These are phyloP conservation scores for Abortiporus biennis DNA, from an alignment of 1,284 basidiomycete species.

Conservation along the genomic window DNA sequence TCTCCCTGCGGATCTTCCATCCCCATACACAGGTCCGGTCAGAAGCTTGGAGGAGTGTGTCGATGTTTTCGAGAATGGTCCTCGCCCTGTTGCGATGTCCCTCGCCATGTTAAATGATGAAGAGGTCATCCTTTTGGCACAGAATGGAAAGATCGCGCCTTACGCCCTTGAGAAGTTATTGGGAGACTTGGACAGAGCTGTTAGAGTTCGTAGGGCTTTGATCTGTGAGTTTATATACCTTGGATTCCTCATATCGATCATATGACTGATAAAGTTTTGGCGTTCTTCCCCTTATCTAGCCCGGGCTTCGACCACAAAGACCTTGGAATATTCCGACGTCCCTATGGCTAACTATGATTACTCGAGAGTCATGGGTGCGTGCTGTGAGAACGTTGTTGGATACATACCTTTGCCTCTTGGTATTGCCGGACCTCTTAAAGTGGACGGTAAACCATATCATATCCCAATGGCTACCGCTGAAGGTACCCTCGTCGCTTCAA, in stretches of 20 bases:
- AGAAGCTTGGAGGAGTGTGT: slow-evolving; percentile 78
- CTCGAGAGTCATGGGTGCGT: slow-evolving; percentile 90
- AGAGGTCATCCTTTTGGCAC: slow-evolving; percentile 85
- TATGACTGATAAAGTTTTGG: slow-evolving; percentile 10
- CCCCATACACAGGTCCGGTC: slow-evolving; percentile 7
- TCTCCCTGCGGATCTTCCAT: slow-evolving; percentile 4
- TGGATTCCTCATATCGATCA: background rate
- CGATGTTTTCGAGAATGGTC: slow-evolving; percentile 82
- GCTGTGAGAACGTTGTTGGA: slow-evolving; percentile 99
- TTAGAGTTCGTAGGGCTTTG: slow-evolving; percentile 82
- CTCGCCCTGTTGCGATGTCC: slow-evolving; percentile 53
- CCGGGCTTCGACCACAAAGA: slow-evolving; percentile 80
- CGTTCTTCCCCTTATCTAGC: slow-evolving; percentile 37
- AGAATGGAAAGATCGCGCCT: slow-evolving; percentile 89
- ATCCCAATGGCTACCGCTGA: slow-evolving; percentile 99
- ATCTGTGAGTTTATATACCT: slow-evolving; percentile 61
- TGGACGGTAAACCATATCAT: slow-evolving; percentile 83
- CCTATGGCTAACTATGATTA: slow-evolving; percentile 92
- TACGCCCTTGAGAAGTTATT: slow-evolving; percentile 95
- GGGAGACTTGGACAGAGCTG: slow-evolving; percentile 83
- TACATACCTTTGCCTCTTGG: slow-evolving; percentile 97
- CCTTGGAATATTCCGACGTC: slow-evolving; percentile 80
- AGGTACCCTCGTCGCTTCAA: slow-evolving; percentile 96
- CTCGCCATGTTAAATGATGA: slow-evolving; percentile 80
- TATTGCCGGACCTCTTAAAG: slow-evolving; percentile 91